Base-by-base conservation (phyloP, 2,329 filamentous ascomycete species). In the Trichoderma sp. region DNA sequence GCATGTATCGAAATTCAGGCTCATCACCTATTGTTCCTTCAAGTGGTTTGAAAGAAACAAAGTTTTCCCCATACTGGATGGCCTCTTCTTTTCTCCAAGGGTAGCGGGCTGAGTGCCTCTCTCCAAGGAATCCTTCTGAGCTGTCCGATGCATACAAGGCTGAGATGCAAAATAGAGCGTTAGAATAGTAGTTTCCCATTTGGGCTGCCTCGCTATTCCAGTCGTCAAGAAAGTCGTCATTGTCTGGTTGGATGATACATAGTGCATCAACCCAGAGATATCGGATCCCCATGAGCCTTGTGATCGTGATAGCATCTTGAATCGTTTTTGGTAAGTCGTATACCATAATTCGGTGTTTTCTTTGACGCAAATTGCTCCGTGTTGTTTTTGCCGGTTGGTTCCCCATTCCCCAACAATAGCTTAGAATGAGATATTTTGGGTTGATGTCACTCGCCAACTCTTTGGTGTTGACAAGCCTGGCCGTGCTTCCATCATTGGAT, bases 1-100 rank as follows among this genome's bases (percentile, higher is more conserved):
- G 50, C 50, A 21, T 53, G 2, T 6, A 12, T 24, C 1, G 0
- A 1, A 53, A 0, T 1, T 53, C 5, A 2, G 7, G n/a, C 18
- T 53, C n/a, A 21, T 53, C n/a, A 21, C 16, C 16, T 21, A 11
- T 53, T 4, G 21, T 53, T 53, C 9, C 45, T 53, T 12, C 4
- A 24, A 21, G 18, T 56, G 50, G 21, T 24, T 12, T 1, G 11
- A 56, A 14, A 11, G 50, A 56, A 24, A 24, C 0, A 24, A 24
- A 56, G 21, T 56, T 12, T 24, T 24, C 50, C 11, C 11, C 50
- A 56, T 56, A 6, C n/a, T 12, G 21, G 21, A 53, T 11, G n/a
- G 0, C 2, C n/a, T 53, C 45, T 12, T 24, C 50, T 24, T 24
- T 3, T 24, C 50, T 24, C 50, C 50, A 56, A 12, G 50, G 50